Evolutionary conservation across 352 stramenopile species (phyloP).

Genomic region (Phytopythium cucurbitacearum): DNA sequence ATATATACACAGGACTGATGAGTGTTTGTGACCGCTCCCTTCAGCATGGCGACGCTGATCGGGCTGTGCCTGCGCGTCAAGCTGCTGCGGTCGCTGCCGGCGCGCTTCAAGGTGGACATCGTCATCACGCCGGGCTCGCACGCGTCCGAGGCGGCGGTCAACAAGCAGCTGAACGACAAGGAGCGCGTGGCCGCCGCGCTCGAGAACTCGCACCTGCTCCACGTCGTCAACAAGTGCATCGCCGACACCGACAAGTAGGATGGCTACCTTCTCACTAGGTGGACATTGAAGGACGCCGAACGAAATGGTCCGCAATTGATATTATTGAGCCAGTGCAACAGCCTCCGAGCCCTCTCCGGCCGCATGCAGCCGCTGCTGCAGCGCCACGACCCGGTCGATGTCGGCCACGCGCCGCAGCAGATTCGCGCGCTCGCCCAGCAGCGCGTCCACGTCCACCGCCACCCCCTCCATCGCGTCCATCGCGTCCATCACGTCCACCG

Average conservation of each 20-base stretch:
- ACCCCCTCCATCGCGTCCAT: neutral
- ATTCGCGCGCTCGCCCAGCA: constrained; percentile 28
- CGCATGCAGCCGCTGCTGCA: constrained; percentile 3
- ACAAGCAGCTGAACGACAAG: constrained; percentile 98
- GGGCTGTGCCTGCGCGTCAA: constrained; percentile 95
- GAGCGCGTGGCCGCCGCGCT: constrained; percentile 94
- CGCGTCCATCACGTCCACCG: neutral
- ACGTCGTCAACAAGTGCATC: constrained; percentile 97
- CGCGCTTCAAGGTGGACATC: constrained; percentile 93
- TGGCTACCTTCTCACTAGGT: neutral
- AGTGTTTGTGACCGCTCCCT: neutral
- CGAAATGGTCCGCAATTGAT: constrained; percentile 1
- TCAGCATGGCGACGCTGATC: constrained; percentile 96
- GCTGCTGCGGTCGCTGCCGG: constrained; percentile 90
- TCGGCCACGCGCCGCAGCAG: constrained; percentile 34
- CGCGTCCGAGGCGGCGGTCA: constrained; percentile 92
- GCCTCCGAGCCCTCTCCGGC: neutral
- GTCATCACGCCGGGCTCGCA: constrained; percentile 93
- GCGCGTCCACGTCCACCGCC: constrained; percentile 12
- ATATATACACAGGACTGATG: neutral
- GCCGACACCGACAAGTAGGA: constrained; percentile 83
- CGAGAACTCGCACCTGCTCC: constrained; percentile 94
- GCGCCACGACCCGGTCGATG: constrained; percentile 30
- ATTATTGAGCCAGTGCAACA: constrained; percentile 2
- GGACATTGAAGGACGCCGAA: neutral